A percentile compares a stretch with the other conserved stretches of the same genome.
phyloP scores from a whole-genome alignment of 1,284 basidiomycete genomes.

The Megacollybia platyphylla region DNA sequence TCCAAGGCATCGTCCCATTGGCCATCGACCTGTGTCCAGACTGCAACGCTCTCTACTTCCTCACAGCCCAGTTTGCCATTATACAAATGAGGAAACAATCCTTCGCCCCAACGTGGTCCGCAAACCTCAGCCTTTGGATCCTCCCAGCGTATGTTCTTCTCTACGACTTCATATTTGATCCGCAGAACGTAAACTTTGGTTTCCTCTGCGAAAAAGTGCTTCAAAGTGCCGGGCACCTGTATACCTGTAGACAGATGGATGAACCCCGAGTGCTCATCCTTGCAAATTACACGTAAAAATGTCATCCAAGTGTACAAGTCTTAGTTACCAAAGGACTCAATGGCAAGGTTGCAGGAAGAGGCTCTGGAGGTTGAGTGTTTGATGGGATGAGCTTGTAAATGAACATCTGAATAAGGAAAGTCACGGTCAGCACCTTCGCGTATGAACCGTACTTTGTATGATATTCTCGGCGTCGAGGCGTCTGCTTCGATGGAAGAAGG shows the following conservation, averaged over 20 bases:
- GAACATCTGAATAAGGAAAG: not conserved
- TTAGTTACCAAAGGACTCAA: not conserved
- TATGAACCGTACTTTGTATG: not conserved
- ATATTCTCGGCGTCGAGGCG: not conserved
- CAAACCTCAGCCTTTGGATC: not conserved
- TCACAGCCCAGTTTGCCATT: not conserved
- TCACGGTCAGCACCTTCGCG: not conserved
- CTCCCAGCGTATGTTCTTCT: not conserved
- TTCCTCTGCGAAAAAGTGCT: not conserved
- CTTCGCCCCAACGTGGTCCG: not conserved
- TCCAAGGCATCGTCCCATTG: not conserved
- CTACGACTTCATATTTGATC: not conserved
- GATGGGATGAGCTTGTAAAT: not conserved
- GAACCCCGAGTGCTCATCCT: not conserved
- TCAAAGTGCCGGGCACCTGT: not conserved
- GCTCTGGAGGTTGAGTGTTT: not conserved
- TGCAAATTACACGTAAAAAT: no score
- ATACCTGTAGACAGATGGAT: not conserved
- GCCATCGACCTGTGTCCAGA: not conserved
- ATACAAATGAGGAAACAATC: not conserved
- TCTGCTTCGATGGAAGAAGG: not conserved
- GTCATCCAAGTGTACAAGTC: no score
- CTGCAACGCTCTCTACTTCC: not conserved
- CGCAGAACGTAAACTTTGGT: not conserved
- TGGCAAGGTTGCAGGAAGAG: not conserved